phyloP scores from a whole-genome alignment of 2,329 filamentous ascomycete species.

The Sarocladium oryzae region DNA sequence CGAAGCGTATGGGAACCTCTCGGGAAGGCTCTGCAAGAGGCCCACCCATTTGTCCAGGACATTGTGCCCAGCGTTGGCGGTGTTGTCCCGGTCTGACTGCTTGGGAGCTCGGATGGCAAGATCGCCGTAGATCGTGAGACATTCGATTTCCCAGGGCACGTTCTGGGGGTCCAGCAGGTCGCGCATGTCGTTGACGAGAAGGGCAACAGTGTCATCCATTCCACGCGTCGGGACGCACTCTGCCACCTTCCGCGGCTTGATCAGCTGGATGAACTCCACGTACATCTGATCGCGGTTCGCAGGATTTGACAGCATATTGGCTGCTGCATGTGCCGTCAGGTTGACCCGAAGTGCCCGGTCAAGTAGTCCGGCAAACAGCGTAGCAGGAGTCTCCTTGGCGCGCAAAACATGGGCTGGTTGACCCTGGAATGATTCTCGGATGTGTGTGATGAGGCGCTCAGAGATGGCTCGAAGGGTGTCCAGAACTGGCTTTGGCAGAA shows the following conservation, averaged over 20 bases:
- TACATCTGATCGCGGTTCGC: constrained; percentile 95
- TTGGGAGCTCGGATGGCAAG: constrained; percentile 36
- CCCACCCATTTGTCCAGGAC: constrained; percentile 73
- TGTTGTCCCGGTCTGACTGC: constrained; percentile 13
- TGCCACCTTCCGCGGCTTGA: constrained; percentile 55
- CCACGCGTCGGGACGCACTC: constrained; percentile 56
- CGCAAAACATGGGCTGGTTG: constrained; percentile 80
- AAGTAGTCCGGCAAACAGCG: constrained; percentile 79
- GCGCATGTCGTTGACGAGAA: constrained; percentile 61
- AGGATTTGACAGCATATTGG: constrained; percentile 83
- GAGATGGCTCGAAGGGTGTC: constrained; percentile 85
- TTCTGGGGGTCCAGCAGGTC: constrained; percentile 60
- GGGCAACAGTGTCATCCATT: constrained; percentile 60
- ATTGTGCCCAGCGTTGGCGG: constrained; percentile 44
- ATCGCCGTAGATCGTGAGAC: constrained; percentile 54
- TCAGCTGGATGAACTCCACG: constrained; percentile 73
- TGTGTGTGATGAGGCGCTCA: constrained; percentile 70
- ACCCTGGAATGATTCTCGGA: constrained; percentile 76
- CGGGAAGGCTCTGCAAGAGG: constrained; percentile 63
- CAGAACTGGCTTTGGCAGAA: constrained; percentile 80
- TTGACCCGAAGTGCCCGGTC: constrained; percentile 88
- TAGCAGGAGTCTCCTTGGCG: constrained; percentile 82
- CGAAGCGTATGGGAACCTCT: constrained; percentile 66
- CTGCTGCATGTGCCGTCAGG: constrained; percentile 85
- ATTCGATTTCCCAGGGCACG: constrained; percentile 59